phyloP scores from a whole-genome alignment of 257 asterid species.

The Capsicum chinense region DNA sequence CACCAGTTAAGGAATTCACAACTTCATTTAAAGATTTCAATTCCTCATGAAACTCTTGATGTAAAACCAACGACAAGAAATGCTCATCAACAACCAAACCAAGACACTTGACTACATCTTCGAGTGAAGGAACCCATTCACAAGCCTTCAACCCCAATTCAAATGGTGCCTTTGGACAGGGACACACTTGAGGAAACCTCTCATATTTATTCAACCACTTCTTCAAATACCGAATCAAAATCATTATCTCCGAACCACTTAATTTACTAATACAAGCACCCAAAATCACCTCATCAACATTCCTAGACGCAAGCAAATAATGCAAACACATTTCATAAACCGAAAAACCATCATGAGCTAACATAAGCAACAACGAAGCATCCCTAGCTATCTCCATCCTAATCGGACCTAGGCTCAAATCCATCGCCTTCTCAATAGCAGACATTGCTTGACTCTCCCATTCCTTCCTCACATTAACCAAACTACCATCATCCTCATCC shows the following conservation, averaged over 20 bases:
- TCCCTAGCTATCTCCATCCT: constrained; percentile 55
- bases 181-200: constrained; percentile 74
- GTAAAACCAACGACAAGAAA: constrained; percentile 78
- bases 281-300: constrained; percentile 78
- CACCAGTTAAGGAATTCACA: constrained; percentile 68
- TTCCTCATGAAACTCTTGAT: constrained; percentile 66
- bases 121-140: constrained; percentile 81
- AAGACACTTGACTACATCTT: constrained; percentile 58
- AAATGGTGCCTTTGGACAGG: constrained; percentile 69
- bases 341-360: constrained; percentile 77
- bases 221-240: constrained; percentile 66
- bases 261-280: constrained; percentile 81
- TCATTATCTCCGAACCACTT: constrained; percentile 69
- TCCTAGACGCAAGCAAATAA: constrained; percentile 61
- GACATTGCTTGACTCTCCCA: constrained; percentile 84
- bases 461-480: constrained; percentile 61
- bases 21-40: constrained; percentile 59
- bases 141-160: constrained; percentile 69
- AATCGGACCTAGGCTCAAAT: constrained; percentile 41
- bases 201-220: constrained; percentile 88
- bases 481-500: constrained; percentile 52
- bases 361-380: constrained; percentile 70
- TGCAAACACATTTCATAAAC: constrained; percentile 83
- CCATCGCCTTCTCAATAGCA: constrained; percentile 63
- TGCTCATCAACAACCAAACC: constrained; percentile 85